phyloP scores from a whole-genome alignment of 768 basidiomycete genomes.

The Gautieria morchelliformis region DNA sequence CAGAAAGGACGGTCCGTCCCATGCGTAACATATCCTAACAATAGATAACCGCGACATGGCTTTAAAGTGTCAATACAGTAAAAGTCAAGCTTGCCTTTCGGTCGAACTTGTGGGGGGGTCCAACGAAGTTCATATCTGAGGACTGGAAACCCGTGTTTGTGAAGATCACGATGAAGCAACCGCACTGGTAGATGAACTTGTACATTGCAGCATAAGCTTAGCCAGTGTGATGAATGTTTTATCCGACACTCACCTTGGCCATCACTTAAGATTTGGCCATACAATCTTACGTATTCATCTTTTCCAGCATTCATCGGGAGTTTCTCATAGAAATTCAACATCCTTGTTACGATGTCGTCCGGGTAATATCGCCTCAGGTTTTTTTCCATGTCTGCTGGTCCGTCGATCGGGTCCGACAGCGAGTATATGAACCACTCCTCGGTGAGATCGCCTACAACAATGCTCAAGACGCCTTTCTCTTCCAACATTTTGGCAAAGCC shows the following conservation, averaged over 20 bases:
- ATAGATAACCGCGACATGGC: background rate
- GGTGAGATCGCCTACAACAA: conserved; percentile 57
- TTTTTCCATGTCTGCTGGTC: conserved; percentile 39
- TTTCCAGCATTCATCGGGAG: conserved; percentile 30
- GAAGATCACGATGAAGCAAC: conserved; percentile 51
- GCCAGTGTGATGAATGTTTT: too few species aligned
- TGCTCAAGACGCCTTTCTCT: conserved; percentile 48
- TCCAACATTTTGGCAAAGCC: conserved; percentile 43
- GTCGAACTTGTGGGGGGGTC: conserved; percentile 52
- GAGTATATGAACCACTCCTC: conserved; percentile 78
- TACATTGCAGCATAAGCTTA: background rate
- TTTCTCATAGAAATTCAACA: conserved; percentile 36
- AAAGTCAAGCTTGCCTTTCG: conserved; percentile 33
- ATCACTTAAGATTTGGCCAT: conserved; percentile 51
- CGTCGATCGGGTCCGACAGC: conserved; percentile 50
- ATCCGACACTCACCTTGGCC: conserved; percentile 27
- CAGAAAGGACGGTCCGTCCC: conserved; percentile 55
- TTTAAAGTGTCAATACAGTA: background rate
- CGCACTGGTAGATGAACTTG: conserved; percentile 56
- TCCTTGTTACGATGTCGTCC: conserved; percentile 30
- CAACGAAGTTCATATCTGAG: conserved; percentile 61
- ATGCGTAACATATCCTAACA: conserved; percentile 60
- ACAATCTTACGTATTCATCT: conserved; percentile 36
- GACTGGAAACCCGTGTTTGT: conserved; percentile 47
- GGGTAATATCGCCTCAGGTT: conserved; percentile 59